Evolutionary conservation across 2,329 filamentous ascomycete species (phyloP), one percentile per base, ranked within the genome.

Genomic region (Colletotrichum theobromicola): DNA sequence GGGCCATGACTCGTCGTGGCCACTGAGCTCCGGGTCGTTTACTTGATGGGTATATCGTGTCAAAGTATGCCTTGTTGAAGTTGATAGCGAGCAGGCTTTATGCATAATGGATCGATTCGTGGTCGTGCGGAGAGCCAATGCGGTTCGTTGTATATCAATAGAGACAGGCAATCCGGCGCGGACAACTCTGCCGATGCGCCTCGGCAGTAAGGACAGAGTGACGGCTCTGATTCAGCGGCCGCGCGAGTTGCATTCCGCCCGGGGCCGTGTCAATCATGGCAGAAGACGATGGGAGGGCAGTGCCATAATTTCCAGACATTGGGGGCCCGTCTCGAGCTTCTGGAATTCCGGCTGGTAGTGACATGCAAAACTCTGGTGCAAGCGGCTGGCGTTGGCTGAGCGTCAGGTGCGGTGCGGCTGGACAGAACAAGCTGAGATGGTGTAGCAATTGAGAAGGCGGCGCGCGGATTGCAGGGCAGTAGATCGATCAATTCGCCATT

Each of bases 1-100:
- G 37, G 62, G 35, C 57, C 57, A 74, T 74, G 72, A 74, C 68
- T 72, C 72, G 68, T 46, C 28, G 55, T 72, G 30, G 55, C 68
- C 72, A 74, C 63, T 64, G 62, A 67, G 57, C 62, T 58, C 57
- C 62, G 24, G 67, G 42, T 55, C 58, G 72, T 67, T 67, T 67
- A 32, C 68, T 74, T 67, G 68, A 62, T 46, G 57, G 30, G 46
- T 61, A 21, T 63, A 42, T 21, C 30, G 61, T 74, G 57, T 57
- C 68, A 72, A 72, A 70, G 28, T 28, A 21, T 63, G 69, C 28
- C 24, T 13, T 46, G 68, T 34, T 67, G n/a, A 37, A 62, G 26
- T 15, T 50, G 37, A 35, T 50, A 24, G 61, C 53, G 12, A 67
- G 62, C 37, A 53, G 71, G 28, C 26, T 72, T 16, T 46, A 42